A percentile compares a stretch with the other conserved stretches of the same genome.
phyloP scores from a whole-genome alignment of 495 filamentous ascomycete species.

The Aspergillus hancockii region DNA sequence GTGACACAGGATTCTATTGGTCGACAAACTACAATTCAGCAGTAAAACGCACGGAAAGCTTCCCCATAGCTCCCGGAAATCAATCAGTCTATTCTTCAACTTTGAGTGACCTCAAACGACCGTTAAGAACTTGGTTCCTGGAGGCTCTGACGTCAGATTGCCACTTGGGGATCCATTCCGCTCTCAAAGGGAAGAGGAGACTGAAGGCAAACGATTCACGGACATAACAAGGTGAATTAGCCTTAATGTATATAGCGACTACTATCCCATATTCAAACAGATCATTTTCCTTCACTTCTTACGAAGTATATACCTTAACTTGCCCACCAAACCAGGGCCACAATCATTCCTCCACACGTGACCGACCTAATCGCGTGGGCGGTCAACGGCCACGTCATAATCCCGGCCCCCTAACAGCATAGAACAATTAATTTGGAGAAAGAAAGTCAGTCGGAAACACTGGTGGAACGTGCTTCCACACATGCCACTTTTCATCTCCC shows the following conservation, averaged over 20 bases:
- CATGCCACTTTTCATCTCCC: not conserved
- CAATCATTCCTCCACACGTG: not conserved
- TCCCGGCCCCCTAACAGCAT: not conserved
- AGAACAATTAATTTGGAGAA: not conserved
- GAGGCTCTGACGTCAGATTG: not conserved
- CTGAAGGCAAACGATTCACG: not conserved
- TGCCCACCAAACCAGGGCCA: not conserved
- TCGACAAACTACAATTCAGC: not conserved
- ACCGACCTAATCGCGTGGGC: not conserved
- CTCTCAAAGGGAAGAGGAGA: not conserved
- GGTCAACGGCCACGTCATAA: slow-evolving; percentile 2
- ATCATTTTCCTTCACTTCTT: not conserved
- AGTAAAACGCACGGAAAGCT: not conserved
- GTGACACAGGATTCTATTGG: too few relatives aligned
- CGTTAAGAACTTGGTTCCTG: not conserved
- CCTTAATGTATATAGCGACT: not conserved
- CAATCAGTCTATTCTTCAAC: not conserved
- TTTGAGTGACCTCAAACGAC: not conserved
- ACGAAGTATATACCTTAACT: not conserved
- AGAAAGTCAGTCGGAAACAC: not conserved
- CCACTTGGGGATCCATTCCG: not conserved
- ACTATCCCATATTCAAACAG: not conserved
- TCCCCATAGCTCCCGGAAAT: not conserved
- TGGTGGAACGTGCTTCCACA: slow-evolving; percentile 4
- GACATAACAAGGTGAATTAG: not conserved